phyloP scores from a whole-genome alignment of 208 protist genomes.

The Wallacemonas rigidus region DNA sequence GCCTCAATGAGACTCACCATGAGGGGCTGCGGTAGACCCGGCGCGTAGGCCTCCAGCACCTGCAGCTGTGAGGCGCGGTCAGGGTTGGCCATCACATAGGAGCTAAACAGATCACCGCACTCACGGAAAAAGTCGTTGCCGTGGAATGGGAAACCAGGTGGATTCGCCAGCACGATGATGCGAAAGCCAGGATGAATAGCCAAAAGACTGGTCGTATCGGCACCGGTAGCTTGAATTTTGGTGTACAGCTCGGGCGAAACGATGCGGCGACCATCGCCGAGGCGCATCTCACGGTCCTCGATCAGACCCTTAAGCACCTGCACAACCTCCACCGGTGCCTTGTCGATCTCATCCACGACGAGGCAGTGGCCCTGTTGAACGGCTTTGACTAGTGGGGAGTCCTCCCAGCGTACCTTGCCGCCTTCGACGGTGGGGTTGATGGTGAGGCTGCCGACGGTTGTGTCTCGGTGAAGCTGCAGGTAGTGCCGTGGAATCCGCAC shows the following conservation, averaged over 20 bases:
- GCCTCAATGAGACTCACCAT: constrained; percentile 64
- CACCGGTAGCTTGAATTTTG: constrained; percentile 9
- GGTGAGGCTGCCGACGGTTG: constrained; percentile 91
- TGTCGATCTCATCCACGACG: constrained; percentile 97
- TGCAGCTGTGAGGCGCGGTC: constrained; percentile 82
- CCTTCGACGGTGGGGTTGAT: constrained; percentile 85
- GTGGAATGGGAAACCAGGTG: constrained; percentile 94
- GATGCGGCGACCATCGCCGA: constrained; percentile 81
- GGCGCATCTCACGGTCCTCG: constrained; percentile 86
- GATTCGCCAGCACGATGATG: constrained; percentile 89
- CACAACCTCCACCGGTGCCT: constrained; percentile 93
- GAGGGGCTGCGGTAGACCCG: constrained; percentile 51
- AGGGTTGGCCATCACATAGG: constrained; percentile 93
- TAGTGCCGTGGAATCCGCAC: constrained; percentile 92
- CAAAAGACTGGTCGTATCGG: constrained; percentile 28
- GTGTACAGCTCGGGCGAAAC: constrained; percentile 29
- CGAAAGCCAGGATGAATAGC: constrained; percentile 80
- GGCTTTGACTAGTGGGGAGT: constrained; percentile 94
- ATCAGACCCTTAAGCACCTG: constrained; percentile 89
- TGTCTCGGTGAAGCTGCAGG: constrained; percentile 96
- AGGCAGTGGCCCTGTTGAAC: constrained; percentile 91
- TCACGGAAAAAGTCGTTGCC: constrained; percentile 95
- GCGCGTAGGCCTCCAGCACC: constrained; percentile 73
- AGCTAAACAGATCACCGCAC: constrained; percentile 91
- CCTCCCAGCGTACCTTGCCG: constrained; percentile 90